Evolutionary conservation across 345 rosid species (phyloP), one percentile per base, ranked within the genome.

Genomic region (Fremontodendron californicum): DNA sequence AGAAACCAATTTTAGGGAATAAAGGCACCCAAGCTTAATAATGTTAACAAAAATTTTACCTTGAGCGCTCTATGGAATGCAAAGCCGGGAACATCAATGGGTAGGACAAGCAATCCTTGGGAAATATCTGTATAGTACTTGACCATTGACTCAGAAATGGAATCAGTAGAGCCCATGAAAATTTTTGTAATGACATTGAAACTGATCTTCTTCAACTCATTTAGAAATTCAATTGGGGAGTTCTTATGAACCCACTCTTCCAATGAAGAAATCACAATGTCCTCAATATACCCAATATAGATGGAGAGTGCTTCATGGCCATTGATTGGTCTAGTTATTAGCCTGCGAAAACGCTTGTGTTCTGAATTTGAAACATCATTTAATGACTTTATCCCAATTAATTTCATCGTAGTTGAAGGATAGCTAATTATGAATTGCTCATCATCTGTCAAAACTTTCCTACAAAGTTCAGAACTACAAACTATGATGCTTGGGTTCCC

Each of bases 51-150:
- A 51, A 52, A 52, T 3, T 52, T 52, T 55, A 55, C 61, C 61
- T 55, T 23, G 4, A 21, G 76, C 19, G 90, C 85, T 60, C 43
- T 45, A 68, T 82, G 70, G 64, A 76, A 86, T 16, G 79, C 81
- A 43, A 83, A 84, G 13, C 91, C 88, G 0, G 87, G 89, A 3
- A 85, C 27, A 52, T 85, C 79, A 71, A 85, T 81, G 16, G 81
- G 77, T 61, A 37, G n/a, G n/a, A n/a, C 27, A 27, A 77, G 60
- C 6, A 83, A 9, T 29, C 88, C 86, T 5, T 39, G 15, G 16
- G 12, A 37, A 5, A 83, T 1, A 18, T 70, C 54, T 0, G 60
- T 58, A 45, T 81, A 75, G 29, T 66, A 11, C 67, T 60, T 77
- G 65, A 64, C 80, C 29, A 82, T n/a, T 3, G 57, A 13, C 12